Evolutionary conservation across 805 yeast genomes (phyloP), one percentile per base, ranked within the genome.

Genomic region (Barnettozyma sp.): DNA sequence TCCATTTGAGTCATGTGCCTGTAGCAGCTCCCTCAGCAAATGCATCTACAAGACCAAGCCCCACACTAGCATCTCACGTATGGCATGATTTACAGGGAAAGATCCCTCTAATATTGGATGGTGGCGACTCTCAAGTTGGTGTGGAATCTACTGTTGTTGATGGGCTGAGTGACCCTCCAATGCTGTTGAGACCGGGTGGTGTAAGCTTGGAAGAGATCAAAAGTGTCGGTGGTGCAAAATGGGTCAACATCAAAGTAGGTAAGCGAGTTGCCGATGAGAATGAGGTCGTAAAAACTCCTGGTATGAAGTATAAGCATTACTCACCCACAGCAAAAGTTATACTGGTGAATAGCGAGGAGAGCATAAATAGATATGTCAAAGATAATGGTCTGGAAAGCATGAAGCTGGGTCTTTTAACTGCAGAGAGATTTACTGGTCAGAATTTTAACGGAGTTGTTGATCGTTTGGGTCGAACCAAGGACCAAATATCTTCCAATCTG

Each of bases 21-120:
- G 60, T 92, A 24, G 98, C 98, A 1, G 98, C 98, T 0, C 98
- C 98, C 0, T 85, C 95, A 1, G 98, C 98, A 2, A 92, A 92
- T 58, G 90, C 96, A 2, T 86, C 96, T 2, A 92, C 98, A 0
- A 65, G 86, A 34, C 98, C 98, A 2, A 82, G 95, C 14, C 96
- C 97, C 2, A 92, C 98, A 0, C 52, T 69, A 22, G 97, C 98
- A 1, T 59, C 69, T 8, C 98, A 92, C 55, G 98, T 92, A 0
- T 73, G 62, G 46, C 75, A 76, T 50, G 98, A 92, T 53, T 59
- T 92, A 36, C 52, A 82, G 2, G 90, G 87, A 1, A 75, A 70
- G 42, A 85, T 92, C 11, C 95, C 97, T 0, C 54, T 78, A 20
- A 84, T 92, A 38, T 50, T 92, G 19, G 98, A 92, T 53, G 98